A percentile compares a stretch with the other conserved stretches of the same genome.
Conservation (phyloP, 2,329 filamentous ascomycete genomes). For the Didymella pinodella region DNA sequence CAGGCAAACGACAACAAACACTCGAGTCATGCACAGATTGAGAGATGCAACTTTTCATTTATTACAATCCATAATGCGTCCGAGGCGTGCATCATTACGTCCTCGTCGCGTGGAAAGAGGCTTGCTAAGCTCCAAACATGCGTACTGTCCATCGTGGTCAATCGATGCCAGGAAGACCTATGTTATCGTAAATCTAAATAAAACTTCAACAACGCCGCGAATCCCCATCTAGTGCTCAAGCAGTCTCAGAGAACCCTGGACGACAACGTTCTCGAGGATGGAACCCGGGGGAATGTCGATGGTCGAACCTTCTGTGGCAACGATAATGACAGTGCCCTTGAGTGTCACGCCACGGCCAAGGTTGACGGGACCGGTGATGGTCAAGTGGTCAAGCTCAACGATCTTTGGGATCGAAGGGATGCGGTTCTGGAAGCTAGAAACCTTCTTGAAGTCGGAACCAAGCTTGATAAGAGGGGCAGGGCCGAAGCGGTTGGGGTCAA, state of each 20-base stretch:
- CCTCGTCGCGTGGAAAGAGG: slow-evolving; percentile 18
- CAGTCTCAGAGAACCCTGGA: slow-evolving; percentile 90
- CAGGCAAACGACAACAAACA: slow-evolving; percentile 19
- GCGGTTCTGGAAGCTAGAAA: slow-evolving; percentile 92
- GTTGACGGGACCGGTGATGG: slow-evolving; percentile 97
- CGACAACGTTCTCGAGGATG: slow-evolving; percentile 97
- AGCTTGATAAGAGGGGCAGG: slow-evolving; percentile 99
- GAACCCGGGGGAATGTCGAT: slow-evolving; percentile 98
- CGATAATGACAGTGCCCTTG: slow-evolving; percentile 99
- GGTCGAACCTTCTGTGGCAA: slow-evolving; percentile 95
- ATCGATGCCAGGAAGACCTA: slow-evolving; percentile 29
- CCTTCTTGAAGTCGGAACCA: slow-evolving; percentile 99
- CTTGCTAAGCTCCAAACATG: slow-evolving; percentile 37
- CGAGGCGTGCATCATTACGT: slow-evolving; percentile 30
- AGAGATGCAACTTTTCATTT: slow-evolving; percentile 33
- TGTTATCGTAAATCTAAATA: slow-evolving; percentile 39
- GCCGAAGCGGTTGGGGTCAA: slow-evolving; percentile 95
- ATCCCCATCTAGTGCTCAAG: slow-evolving; percentile 66
- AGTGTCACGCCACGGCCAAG: slow-evolving; percentile 93
- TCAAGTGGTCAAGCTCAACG: slow-evolving; percentile 91
- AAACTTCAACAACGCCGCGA: slow-evolving; percentile 26
- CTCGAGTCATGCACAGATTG: slow-evolving; percentile 5
- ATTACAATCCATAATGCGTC: slow-evolving; percentile 38
- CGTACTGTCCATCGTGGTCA: slow-evolving; percentile 31
- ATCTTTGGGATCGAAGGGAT: slow-evolving; percentile 90